phyloP scores from a whole-genome alignment of 331 rosid species.

The Stylosanthes scabra region DNA sequence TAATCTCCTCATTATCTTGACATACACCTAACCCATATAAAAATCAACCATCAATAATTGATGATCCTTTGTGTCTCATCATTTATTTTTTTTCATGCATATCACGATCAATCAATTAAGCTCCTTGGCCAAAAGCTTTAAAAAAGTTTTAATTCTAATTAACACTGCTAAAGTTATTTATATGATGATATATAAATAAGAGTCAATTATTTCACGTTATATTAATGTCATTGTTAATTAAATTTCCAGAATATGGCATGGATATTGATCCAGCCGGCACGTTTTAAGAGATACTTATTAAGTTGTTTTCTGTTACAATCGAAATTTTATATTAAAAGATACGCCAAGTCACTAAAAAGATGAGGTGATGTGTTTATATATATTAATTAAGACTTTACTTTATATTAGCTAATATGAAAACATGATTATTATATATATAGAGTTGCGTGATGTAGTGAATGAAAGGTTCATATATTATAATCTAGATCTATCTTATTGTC shows the following conservation, averaged over 20 bases:
- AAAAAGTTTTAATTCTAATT: neutral
- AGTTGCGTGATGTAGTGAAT: conserved; percentile 7
- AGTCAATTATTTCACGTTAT: conserved; percentile 5
- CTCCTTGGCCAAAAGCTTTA: neutral
- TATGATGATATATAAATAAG: neutral
- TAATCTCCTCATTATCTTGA: neutral
- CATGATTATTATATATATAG: neutral
- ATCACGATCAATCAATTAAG: conserved; percentile 8
- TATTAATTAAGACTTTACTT: conserved; percentile 4
- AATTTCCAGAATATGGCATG: neutral
- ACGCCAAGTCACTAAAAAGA: neutral
- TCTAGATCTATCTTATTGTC: neutral
- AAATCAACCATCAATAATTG: neutral
- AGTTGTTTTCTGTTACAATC: neutral
- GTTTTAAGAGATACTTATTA: neutral
- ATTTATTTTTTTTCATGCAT: conserved; percentile 1
- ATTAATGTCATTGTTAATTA: neutral
- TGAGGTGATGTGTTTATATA: neutral
- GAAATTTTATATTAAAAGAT: neutral
- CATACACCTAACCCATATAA: neutral
- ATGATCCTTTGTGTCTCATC: neutral
- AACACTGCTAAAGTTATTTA: neutral
- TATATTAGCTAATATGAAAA: neutral
- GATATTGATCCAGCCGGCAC: neutral
- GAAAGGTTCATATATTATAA: neutral